Percentiles rank a stretch among this genome's conserved stretches.
Evolutionary conservation across 75 land plant genomes (phyloP).

Genomic region (Cryptomeria japonica): DNA sequence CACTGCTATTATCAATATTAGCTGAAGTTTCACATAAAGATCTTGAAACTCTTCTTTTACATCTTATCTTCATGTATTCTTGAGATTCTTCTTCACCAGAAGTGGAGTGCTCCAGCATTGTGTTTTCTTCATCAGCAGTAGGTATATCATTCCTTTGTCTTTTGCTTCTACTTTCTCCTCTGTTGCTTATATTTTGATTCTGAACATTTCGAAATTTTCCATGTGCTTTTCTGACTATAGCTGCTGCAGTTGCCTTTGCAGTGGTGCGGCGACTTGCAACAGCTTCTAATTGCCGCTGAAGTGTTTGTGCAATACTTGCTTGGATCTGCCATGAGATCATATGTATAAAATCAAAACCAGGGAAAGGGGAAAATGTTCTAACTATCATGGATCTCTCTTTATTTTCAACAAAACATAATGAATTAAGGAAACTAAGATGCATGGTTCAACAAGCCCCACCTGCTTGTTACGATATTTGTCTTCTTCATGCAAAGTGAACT

Average conservation of each 20-base stretch:
- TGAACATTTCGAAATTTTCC: slow-evolving; percentile 36
- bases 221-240: slow-evolving; percentile 49
- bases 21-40: slow-evolving; percentile 18
- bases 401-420: slow-evolving; percentile 3
- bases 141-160: slow-evolving; percentile 28
- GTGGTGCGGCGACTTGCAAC: slow-evolving; percentile 61
- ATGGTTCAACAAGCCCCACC: slow-evolving; percentile 34
- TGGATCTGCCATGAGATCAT: slow-evolving; percentile 62
- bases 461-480: slow-evolving; percentile 76
- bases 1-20: slow-evolving; percentile 28
- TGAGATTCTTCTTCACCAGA: slow-evolving; percentile 50
- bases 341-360: neutral
- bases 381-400: neutral
- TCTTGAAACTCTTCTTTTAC: slow-evolving; percentile 29
- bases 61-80: slow-evolving; percentile 33
- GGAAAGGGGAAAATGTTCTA: neutral
- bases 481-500: slow-evolving; percentile 86
- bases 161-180: slow-evolving; percentile 34
- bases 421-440: slow-evolving; percentile 7
- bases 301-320: slow-evolving; percentile 82
- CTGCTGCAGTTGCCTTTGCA: slow-evolving; percentile 58
- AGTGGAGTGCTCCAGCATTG: slow-evolving; percentile 45
- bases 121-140: slow-evolving; percentile 51
- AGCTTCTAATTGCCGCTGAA: slow-evolving; percentile 81
- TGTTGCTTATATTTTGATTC: slow-evolving; percentile 23